Conservation (phyloP, 2,329 filamentous ascomycete genomes). For the Sporothrix schenckii region DNA sequence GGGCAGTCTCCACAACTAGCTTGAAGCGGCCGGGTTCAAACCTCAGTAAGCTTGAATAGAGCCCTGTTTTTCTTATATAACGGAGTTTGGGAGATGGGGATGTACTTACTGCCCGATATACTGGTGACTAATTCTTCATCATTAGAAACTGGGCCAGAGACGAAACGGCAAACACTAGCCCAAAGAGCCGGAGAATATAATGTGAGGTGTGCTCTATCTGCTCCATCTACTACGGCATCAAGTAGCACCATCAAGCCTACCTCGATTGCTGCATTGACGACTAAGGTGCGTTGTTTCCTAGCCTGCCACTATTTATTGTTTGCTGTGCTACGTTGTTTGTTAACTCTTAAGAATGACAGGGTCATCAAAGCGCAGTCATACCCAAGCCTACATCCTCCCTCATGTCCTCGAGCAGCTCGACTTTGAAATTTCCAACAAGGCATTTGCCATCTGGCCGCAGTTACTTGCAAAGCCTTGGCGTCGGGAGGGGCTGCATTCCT, state of each 20-base stretch:
- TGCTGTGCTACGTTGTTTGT: background rate
- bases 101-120: background rate
- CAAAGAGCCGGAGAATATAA: conserved; percentile 58
- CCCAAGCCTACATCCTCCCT: conserved; percentile 11
- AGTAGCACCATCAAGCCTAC: conserved; percentile 52
- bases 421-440: conserved; percentile 31
- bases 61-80: background rate
- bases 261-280: conserved; percentile 36
- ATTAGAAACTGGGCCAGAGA: conserved; percentile 56
- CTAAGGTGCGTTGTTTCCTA: conserved; percentile 25
- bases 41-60: conserved; percentile 37
- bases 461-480: conserved; percentile 61
- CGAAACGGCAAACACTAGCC: conserved; percentile 63
- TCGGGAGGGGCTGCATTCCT: conserved; percentile 54
- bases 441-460: conserved; percentile 42
- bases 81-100: background rate
- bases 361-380: background rate
- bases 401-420: conserved; percentile 42
- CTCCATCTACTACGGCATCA: background rate
- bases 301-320: background rate
- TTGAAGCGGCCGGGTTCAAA: conserved; percentile 53
- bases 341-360: background rate
- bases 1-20: conserved; percentile 47
- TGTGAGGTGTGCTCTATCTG: conserved; percentile 45
- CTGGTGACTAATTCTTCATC: conserved; percentile 1